A percentile compares a stretch with the other conserved stretches of the same genome.
phyloP scores from a whole-genome alignment of 257 asterid genomes.

The Echium plantagineum region DNA sequence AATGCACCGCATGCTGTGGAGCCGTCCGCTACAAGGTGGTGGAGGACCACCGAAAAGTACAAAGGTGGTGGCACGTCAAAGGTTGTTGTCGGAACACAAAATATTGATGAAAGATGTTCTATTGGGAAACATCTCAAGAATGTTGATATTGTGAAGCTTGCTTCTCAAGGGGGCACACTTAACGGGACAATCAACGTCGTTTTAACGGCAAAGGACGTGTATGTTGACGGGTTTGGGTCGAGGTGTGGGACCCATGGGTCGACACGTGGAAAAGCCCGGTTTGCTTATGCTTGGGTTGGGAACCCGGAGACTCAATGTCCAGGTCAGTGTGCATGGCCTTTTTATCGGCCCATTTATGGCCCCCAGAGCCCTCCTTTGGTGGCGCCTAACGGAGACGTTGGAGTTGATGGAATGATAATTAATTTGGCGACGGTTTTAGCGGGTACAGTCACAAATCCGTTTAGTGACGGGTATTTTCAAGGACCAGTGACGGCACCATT shows the following conservation, averaged over 20 bases:
- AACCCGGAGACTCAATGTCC: conserved; percentile 34
- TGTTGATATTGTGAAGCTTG: conserved; percentile 7
- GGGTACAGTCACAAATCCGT: conserved; percentile 26
- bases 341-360: no score
- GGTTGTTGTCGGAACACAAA: conserved; percentile 7
- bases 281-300: conserved; percentile 22
- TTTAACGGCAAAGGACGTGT: conserved; percentile 23
- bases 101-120: conserved; percentile 10
- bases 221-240: conserved; percentile 24
- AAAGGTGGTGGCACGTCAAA: conserved; percentile 1
- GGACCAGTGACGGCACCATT: conserved; percentile 23
- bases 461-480: conserved; percentile 26
- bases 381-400: no score
- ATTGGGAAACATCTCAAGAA: conserved; percentile 19
- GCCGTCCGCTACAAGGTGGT: conserved; percentile 23
- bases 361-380: no score
- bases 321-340: no score
- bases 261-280: neutral
- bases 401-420: conserved; percentile 1
- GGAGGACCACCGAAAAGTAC: conserved; percentile 17
- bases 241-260: conserved; percentile 26
- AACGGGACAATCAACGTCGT: conserved; percentile 13
- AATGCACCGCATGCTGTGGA: conserved; percentile 3
- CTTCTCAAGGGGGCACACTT: conserved; percentile 6
- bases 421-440: conserved; percentile 27